A percentile compares a stretch with the other conserved stretches of the same genome.
These are phyloP conservation scores for Moelleriella libera DNA, from an alignment of 2,329 filamentous ascomycete species.

Conservation along the genomic window DNA sequence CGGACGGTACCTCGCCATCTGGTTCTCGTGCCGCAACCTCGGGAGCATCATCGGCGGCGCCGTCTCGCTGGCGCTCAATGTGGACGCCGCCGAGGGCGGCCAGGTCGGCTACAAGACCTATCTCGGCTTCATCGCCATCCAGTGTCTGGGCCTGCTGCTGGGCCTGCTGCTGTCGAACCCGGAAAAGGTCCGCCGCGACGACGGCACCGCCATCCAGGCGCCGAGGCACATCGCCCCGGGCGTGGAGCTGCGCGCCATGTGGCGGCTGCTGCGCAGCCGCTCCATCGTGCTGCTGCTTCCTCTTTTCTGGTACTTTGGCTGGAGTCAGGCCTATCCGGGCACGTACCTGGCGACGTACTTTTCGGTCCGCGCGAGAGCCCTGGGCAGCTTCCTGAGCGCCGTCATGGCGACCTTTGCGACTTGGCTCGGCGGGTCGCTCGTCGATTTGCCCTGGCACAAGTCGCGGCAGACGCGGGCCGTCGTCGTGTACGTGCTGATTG, in stretches of 20 bases:
- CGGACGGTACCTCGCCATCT: constrained; percentile 22
- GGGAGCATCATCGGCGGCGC: constrained; percentile 32
- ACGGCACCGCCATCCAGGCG: constrained; percentile 11
- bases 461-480: constrained; percentile 24
- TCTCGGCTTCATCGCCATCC: constrained; percentile 14
- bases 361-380: constrained; percentile 26
- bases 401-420: constrained; percentile 15
- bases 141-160: constrained; percentile 12
- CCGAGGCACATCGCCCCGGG: constrained; percentile 7
- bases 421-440: constrained; percentile 19
- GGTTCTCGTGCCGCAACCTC: constrained; percentile 31
- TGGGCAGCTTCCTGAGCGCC: constrained; percentile 27
- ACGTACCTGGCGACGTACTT: constrained; percentile 29
- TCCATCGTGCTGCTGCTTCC: constrained; percentile 7
- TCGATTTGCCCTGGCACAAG: constrained; percentile 23
- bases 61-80: constrained; percentile 29
- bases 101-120: constrained; percentile 13
- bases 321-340: constrained; percentile 15
- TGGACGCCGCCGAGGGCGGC: constrained; percentile 9
- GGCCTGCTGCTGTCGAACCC: constrained; percentile 13
- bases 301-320: constrained; percentile 13
- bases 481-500: constrained; percentile 23
- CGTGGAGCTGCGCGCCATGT: constrained; percentile 11
- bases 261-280: constrained; percentile 7
- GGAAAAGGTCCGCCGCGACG: constrained; percentile 12